phyloP scores from a whole-genome alignment of 805 yeast species.

The Ogataea ganodermae region DNA sequence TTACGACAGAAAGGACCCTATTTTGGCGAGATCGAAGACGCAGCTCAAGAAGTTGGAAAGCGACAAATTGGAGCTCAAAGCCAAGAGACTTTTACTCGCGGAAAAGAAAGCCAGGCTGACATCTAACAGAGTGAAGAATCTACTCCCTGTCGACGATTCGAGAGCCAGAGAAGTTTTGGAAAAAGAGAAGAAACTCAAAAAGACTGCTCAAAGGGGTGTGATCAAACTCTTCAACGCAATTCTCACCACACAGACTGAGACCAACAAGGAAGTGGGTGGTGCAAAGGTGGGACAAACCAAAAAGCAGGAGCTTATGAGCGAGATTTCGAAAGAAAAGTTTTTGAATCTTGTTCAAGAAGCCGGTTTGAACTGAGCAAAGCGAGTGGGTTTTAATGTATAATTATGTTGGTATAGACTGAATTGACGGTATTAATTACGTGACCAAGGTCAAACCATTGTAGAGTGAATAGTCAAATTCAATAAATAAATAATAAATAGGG shows the following conservation, averaged over 20 bases:
- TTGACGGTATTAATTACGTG: not conserved
- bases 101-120: slow-evolving; percentile 74
- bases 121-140: slow-evolving; percentile 63
- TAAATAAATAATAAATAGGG: not conserved
- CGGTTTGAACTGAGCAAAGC: slow-evolving; percentile 41
- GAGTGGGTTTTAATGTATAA: not conserved
- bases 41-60: slow-evolving; percentile 70
- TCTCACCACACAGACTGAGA: slow-evolving; percentile 80
- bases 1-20: slow-evolving; percentile 86
- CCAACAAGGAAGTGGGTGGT: slow-evolving; percentile 69
- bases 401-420: slow-evolving; percentile 4
- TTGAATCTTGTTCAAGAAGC: slow-evolving; percentile 85
- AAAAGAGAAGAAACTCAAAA: slow-evolving; percentile 68
- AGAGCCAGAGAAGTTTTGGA: slow-evolving; percentile 44
- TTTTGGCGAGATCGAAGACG: slow-evolving; percentile 79
- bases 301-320: slow-evolving; percentile 65
- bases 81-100: slow-evolving; percentile 63
- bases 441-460: too few species aligned
- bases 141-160: slow-evolving; percentile 65
- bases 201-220: slow-evolving; percentile 51
- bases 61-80: slow-evolving; percentile 81
- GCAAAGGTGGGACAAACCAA: slow-evolving; percentile 53
- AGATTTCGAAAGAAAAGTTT: slow-evolving; percentile 85
- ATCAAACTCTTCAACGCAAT: slow-evolving; percentile 38
- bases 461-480: not conserved